Evolutionary conservation across 331 rosid species (phyloP), one percentile per base, ranked within the genome.

Genomic region (Dryas integrifolia): DNA sequence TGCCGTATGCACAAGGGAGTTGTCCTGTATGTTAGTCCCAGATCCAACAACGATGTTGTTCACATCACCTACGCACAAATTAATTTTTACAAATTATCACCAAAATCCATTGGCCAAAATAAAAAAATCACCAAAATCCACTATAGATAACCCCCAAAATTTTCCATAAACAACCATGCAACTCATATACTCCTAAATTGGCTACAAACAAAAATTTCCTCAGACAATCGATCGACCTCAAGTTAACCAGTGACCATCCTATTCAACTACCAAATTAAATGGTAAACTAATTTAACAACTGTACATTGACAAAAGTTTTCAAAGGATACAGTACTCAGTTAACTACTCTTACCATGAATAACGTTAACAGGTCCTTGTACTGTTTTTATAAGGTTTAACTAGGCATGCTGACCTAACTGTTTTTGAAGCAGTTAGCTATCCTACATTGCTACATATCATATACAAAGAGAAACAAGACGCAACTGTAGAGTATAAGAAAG

Each of bases 21-120:
- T 92, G 72, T 92, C 97, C 77, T 92, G 97, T 80, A 92, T 81
- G 82, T 92, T 92, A 43, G 97, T 89, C 76, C 97, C 96, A 70
- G 81, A 83, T 57, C 97, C 97, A 76, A 92, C 82, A 59, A 92
- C 87, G 65, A 89, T 86, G 83, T 81, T 79, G 85, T 92, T 92
- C 61, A 87, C 96, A 69, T 92, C 97, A 78, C 96, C 97, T 92
- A 72, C 50, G 41, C 76, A 75, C 45, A 70, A 75, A 58, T 60
- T 50, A 35, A 26, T 50, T 47, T 64, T 5, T 14, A 79, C 21
- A 58, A 49, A 76, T 18, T 30, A 73, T 35, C 18, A 64, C 41
- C 48, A 14, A 49, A 16, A 1, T 47, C 74, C 65, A 56, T 21
- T 21, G 24, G 24, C 24, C 24, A 21, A 21, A 21, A 0, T 21